Evolutionary conservation across 441 rosid genomes (phyloP), one percentile per base, ranked within the genome.

Genomic region (Breynia disticha): DNA sequence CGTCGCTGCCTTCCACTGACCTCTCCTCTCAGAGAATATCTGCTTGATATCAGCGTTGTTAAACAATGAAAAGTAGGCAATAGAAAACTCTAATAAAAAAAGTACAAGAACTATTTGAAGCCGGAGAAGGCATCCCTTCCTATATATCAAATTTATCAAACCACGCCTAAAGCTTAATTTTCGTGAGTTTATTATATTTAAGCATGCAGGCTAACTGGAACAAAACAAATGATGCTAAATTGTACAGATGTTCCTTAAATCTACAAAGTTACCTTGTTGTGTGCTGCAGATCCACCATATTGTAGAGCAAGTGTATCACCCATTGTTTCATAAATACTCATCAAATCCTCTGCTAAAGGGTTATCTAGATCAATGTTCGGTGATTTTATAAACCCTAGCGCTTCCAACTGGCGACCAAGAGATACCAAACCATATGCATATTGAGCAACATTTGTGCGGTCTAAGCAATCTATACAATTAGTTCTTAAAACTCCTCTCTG

Each of bases 1-100:
- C 42, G 94, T 87, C 62, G 99, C 96, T 48, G 99, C 96, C 81
- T 72, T 94, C 99, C 99, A 94, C 68, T 87, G 99, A 55, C 99
- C 99, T 67, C 99, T 81, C 71, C 94, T 94, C 79, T 82, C 78
- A 54, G 89, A 85, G 72, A 94, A 90, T 64, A 90, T 86, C 97
- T 41, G 44, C 8, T 28, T 28, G 8, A 1, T 28, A 28, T 28
- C 35, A 28, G 35, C 8, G 8, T 5, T 90, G 73, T 52, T 61
- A 35, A 68, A 54, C 63, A 64, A 54, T 50, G 53, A 41, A 19
- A 39, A 9, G 35, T 28, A 9, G 35, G 35, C 5, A 28, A 28
- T 28, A 28, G 35, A 5, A 28, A 28, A 28, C 35, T 28, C 35
- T 28, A 28, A 28, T 28, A 28, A 1, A 28, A n/a, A 9, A 28